phyloP scores from a whole-genome alignment of 148 eudicot genomes.

The Limonium bicolor region DNA sequence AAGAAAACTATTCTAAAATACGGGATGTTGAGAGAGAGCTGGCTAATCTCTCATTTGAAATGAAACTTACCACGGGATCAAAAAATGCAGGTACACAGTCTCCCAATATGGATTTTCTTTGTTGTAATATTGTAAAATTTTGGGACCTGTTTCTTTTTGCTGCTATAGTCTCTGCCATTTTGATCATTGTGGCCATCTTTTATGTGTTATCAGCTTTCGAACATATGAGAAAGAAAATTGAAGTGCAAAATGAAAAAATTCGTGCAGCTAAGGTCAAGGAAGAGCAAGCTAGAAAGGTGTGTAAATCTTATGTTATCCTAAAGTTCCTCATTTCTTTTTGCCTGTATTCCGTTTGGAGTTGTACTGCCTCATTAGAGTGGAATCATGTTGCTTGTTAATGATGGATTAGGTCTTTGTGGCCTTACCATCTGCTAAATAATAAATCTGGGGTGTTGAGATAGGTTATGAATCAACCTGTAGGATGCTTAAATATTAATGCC shows the following conservation, averaged over 20 bases:
- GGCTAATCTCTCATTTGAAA: conserved; percentile 61
- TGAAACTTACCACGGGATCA: conserved; percentile 95
- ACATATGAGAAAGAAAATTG: conserved; percentile 91
- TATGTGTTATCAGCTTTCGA: conserved; percentile 47
- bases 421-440: no score
- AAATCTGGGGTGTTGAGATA: no score
- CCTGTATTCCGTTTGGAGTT: background rate
- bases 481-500: no score
- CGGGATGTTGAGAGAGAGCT: conserved; percentile 94
- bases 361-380: no score
- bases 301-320: conserved; percentile 3
- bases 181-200: background rate
- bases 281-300: conserved; percentile 69
- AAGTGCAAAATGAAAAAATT: conserved; percentile 73
- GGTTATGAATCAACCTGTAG: no score
- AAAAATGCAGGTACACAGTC: conserved; percentile 72
- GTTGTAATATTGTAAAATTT: background rate
- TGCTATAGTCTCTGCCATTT: background rate
- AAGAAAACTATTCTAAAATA: conserved; percentile 84
- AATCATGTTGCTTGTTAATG: no score
- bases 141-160: background rate
- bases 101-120: background rate
- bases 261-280: conserved; percentile 67
- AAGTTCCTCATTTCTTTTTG: background rate
- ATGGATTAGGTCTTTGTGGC: no score